Evolutionary conservation across 805 yeast species (phyloP).

Genomic region (Scheffersomyces stipitis): DNA sequence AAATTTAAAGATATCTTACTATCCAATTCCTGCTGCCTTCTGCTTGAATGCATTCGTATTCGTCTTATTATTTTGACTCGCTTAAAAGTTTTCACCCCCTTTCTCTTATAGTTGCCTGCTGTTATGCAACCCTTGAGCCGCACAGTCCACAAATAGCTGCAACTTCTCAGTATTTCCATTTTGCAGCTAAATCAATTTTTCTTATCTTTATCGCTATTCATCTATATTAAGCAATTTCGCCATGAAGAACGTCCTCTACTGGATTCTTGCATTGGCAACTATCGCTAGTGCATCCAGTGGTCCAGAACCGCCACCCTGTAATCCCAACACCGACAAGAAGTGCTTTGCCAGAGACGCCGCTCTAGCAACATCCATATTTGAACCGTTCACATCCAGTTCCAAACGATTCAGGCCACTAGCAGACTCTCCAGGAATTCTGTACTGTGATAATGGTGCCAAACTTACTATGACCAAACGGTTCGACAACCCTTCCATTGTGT

Average conservation of each 20-base stretch:
- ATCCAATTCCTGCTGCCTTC: too few species aligned
- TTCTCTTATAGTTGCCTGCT: too few species aligned
- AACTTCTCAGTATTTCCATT: too few species aligned
- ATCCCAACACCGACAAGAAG: conserved; percentile 21
- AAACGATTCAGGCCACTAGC: conserved; percentile 5
- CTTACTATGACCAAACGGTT: conserved; percentile 17
- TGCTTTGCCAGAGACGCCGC: conserved; percentile 30
- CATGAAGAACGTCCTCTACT: too few species aligned
- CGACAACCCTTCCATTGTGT: conserved; percentile 33
- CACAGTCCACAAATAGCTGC: neutral
- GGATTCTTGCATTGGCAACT: neutral
- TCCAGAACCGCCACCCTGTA: conserved; percentile 20
- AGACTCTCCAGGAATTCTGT: conserved; percentile 9
- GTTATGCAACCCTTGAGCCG: too few species aligned
- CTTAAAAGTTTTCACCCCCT: too few species aligned
- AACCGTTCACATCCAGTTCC: conserved; percentile 11
- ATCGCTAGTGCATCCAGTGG: neutral
- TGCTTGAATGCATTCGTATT: too few species aligned
- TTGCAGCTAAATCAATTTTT: too few species aligned
- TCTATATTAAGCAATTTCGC: too few species aligned
- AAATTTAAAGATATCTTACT: too few species aligned
- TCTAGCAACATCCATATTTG: conserved; percentile 16
- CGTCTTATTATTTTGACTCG: too few species aligned
- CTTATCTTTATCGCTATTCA: too few species aligned
- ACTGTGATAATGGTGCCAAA: conserved; percentile 7